Conservation (phyloP, 805 yeast species). For the Maudiozyma saulgeensis region DNA sequence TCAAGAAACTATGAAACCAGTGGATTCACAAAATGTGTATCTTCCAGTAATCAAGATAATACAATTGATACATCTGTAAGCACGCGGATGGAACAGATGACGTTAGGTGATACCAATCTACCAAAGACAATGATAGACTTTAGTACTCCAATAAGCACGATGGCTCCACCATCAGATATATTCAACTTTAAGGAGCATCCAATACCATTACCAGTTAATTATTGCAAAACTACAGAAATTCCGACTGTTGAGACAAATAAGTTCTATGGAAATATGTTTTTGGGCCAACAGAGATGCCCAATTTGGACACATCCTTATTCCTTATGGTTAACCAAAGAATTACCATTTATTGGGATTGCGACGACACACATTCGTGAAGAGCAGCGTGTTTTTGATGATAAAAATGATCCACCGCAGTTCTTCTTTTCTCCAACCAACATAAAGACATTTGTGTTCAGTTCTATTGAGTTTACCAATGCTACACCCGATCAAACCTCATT, state of each 20-base stretch:
- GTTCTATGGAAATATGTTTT: slow-evolving; percentile 63
- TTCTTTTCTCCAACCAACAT: slow-evolving; percentile 62
- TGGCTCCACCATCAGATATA: slow-evolving; percentile 38
- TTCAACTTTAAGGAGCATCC: slow-evolving; percentile 29
- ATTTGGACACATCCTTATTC: slow-evolving; percentile 80
- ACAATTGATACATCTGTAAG: neutral
- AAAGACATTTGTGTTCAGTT: slow-evolving; percentile 44
- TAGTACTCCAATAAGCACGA: slow-evolving; percentile 33
- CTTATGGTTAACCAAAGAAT: slow-evolving; percentile 52
- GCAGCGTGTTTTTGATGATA: slow-evolving; percentile 68
- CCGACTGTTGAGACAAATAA: slow-evolving; percentile 59
- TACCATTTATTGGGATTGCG: slow-evolving; percentile 48
- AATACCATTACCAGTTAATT: slow-evolving; percentile 27
- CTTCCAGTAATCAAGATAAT: neutral
- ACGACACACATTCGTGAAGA: slow-evolving; percentile 49
- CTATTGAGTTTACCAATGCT: slow-evolving; percentile 32
- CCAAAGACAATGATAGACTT: slow-evolving; percentile 30
- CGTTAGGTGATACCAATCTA: neutral
- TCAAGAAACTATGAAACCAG: neutral
- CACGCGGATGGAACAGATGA: neutral
- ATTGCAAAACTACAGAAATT: slow-evolving; percentile 27
- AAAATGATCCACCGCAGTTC: slow-evolving; percentile 45
- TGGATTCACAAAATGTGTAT: neutral
- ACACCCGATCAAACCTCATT: slow-evolving; percentile 16
- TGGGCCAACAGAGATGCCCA: slow-evolving; percentile 58